phyloP scores from a whole-genome alignment of 768 basidiomycete genomes.

The Tricholoma hemisulphureum region DNA sequence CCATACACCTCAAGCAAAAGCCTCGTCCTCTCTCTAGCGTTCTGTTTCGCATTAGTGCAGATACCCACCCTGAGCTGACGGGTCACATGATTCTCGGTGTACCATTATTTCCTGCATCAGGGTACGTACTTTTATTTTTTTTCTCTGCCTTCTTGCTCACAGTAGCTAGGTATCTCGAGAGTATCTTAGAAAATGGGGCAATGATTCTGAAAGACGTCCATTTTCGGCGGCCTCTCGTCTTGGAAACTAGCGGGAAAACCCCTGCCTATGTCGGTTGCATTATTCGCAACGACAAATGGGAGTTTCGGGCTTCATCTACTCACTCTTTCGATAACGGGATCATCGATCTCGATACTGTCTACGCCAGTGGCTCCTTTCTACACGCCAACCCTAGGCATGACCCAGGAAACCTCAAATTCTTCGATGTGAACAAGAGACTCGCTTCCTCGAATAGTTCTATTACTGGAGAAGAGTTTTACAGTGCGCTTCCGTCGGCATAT shows the following conservation, averaged over 20 bases:
- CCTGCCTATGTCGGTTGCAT: not conserved
- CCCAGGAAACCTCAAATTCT: not conserved
- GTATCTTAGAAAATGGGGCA: not conserved
- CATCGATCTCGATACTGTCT: not conserved
- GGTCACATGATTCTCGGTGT: conserved; percentile 7
- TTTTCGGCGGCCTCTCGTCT: not conserved
- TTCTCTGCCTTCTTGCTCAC: not conserved
- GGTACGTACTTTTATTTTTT: not conserved
- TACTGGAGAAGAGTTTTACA: conserved; percentile 1
- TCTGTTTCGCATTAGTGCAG: conserved; percentile 3
- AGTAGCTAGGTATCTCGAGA: not conserved
- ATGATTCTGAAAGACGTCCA: not conserved
- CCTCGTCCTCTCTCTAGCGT: conserved; percentile 4
- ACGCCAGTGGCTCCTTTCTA: not conserved
- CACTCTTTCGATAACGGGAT: not conserved
- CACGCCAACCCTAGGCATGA: not conserved
- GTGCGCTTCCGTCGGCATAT: not conserved
- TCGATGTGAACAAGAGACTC: not conserved
- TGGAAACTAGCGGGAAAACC: not conserved
- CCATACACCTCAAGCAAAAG: conserved; percentile 4
- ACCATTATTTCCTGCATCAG: conserved; percentile 6
- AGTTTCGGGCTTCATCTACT: not conserved
- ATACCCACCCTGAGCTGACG: conserved; percentile 8
- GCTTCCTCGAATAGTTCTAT: not conserved
- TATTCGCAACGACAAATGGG: not conserved